Evolutionary conservation across 2,329 filamentous ascomycete species (phyloP).

Genomic region (Coniochaeta hoffmannii): DNA sequence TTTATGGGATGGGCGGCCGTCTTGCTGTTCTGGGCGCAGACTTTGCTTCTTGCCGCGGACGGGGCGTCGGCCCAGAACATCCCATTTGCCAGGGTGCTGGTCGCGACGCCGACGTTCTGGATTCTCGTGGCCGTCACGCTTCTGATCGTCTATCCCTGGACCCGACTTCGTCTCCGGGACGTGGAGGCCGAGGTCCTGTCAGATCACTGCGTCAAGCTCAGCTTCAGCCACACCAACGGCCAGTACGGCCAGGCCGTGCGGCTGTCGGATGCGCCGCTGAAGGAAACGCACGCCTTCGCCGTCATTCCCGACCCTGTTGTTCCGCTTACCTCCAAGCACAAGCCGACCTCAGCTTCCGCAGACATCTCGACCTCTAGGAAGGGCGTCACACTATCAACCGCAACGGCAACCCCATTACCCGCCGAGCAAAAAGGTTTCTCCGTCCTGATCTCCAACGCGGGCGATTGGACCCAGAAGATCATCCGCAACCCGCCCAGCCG

Average conservation of each 20-base stretch:
- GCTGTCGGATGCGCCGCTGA: conserved; percentile 53
- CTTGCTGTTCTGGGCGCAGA: conserved; percentile 55
- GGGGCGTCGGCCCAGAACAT: conserved; percentile 23
- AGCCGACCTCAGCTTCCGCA: not conserved
- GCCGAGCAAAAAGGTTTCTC: conserved; percentile 51
- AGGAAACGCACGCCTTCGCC: conserved; percentile 72
- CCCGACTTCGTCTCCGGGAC: conserved; percentile 58
- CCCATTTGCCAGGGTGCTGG: conserved; percentile 27
- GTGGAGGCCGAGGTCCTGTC: conserved; percentile 64
- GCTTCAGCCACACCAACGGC: conserved; percentile 57
- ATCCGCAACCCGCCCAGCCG: conserved; percentile 54
- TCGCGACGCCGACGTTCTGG: conserved; percentile 50
- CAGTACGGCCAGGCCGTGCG: conserved; percentile 50
- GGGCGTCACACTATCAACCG: not conserved
- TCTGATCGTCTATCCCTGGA: conserved; percentile 66
- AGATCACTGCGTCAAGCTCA: conserved; percentile 62
- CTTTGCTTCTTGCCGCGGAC: conserved; percentile 45
- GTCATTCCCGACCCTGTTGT: conserved; percentile 54
- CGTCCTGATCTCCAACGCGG: conserved; percentile 63
- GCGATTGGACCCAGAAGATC: conserved; percentile 63
- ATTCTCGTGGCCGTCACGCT: conserved; percentile 56
- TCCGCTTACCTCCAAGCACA: conserved; percentile 2
- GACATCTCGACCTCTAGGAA: not conserved
- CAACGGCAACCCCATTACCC: not conserved
- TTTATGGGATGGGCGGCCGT: conserved; percentile 25